These are phyloP conservation scores for Aureobasidium sp. DNA, from an alignment of 2,329 filamentous ascomycete species.

Conservation along the genomic window DNA sequence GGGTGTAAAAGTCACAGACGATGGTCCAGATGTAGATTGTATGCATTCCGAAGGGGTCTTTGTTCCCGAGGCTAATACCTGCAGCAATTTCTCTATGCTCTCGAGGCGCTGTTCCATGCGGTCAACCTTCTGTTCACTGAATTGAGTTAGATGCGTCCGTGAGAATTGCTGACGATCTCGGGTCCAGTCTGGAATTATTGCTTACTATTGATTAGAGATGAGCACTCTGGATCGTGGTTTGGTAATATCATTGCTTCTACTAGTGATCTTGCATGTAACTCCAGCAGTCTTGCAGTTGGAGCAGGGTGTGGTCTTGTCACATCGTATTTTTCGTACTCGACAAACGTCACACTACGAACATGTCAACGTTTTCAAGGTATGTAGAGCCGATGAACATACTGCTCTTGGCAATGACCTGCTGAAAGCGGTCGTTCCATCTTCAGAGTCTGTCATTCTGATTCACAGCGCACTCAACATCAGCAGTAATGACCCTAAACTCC, in stretches of 20 bases:
- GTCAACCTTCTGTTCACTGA: conserved; percentile 20
- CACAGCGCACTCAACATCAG: background rate
- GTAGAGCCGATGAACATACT: background rate
- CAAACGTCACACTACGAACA: conserved; percentile 2
- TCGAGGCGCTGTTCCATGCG: conserved; percentile 16
- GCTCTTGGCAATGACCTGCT: conserved; percentile 7
- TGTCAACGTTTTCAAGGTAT: background rate
- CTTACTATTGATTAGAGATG: conserved; percentile 14
- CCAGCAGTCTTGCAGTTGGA: conserved; percentile 11
- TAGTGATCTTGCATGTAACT: conserved; percentile 12
- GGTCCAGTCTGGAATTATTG: background rate
- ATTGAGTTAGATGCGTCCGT: background rate
- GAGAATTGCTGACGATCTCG: no score
- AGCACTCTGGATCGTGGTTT: conserved; percentile 11
- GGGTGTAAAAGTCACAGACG: background rate
- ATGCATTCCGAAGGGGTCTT: background rate
- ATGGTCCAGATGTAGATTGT: background rate
- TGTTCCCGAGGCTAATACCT: background rate
- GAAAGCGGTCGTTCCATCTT: background rate
- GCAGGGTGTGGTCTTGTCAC: conserved; percentile 13
- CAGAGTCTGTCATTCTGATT: background rate
- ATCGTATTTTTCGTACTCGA: conserved; percentile 6
- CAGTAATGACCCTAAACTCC: background rate
- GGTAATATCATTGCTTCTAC: background rate
- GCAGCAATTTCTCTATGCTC: conserved; percentile 16